Conservation (phyloP, 2,329 filamentous ascomycete species). For the Penicillium sp. region DNA sequence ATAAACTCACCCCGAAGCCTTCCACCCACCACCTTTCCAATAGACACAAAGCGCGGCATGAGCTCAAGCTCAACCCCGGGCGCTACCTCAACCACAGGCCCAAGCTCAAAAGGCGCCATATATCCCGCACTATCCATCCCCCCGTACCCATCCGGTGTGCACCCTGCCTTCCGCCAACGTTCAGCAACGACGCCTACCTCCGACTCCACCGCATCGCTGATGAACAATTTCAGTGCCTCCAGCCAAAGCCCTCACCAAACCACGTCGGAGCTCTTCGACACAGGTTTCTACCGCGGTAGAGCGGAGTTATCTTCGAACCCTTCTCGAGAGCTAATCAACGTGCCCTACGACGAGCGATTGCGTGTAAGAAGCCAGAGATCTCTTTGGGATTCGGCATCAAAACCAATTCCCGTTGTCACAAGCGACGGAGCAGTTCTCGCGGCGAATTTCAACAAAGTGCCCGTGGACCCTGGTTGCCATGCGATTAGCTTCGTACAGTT, state of each 20-base stretch:
- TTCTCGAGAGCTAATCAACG: constrained; percentile 37
- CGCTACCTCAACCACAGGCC: not conserved
- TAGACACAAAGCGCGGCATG: not conserved
- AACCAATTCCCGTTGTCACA: constrained; percentile 26
- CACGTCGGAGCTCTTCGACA: constrained; percentile 35
- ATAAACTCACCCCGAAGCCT: constrained; percentile 1
- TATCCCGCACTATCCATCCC: not conserved
- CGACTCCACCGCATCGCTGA: not conserved
- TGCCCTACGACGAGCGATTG: constrained; percentile 23
- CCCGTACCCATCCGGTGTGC: not conserved
- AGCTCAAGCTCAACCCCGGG: not conserved
- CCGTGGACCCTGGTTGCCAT: constrained; percentile 7
- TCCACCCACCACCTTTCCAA: not conserved
- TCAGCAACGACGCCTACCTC: constrained; percentile 6
- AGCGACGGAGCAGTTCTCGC: constrained; percentile 33
- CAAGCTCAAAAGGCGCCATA: not conserved
- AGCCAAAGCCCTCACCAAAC: not conserved
- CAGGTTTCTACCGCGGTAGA: constrained; percentile 32
- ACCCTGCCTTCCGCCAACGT: constrained; percentile 6
- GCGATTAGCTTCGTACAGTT: constrained; percentile 37
- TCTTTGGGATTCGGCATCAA: not conserved
- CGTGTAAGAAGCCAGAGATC: constrained; percentile 5
- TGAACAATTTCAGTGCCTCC: not conserved
- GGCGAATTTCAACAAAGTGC: constrained; percentile 30
- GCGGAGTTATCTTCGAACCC: constrained; percentile 32